Conservation (phyloP, 1,139 yeast species). For the Lodderomyces beijingensis region DNA sequence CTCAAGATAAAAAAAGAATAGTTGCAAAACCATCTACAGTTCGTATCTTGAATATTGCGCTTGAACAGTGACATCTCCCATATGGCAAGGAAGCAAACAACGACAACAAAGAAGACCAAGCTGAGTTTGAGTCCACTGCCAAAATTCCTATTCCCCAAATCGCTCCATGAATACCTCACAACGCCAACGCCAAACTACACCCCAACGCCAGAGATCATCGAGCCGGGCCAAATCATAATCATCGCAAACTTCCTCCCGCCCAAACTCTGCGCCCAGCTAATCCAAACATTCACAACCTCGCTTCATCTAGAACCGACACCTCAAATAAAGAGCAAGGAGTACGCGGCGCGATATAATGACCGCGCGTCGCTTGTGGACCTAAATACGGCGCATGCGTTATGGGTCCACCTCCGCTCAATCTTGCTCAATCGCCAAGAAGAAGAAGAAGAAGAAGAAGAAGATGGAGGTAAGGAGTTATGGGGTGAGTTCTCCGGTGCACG, state of each 20-base stretch:
- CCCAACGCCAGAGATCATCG: constrained; percentile 30
- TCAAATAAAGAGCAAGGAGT: constrained; percentile 43
- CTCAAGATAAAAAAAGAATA: too few relatives aligned
- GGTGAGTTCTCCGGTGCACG: constrained; percentile 31
- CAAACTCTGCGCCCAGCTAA: constrained; percentile 42
- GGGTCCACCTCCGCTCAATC: constrained; percentile 38
- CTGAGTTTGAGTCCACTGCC: too few relatives aligned
- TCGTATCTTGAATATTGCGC: too few relatives aligned
- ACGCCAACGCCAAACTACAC: constrained; percentile 26
- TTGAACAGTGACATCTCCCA: too few relatives aligned
- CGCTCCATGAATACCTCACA: constrained; percentile 19
- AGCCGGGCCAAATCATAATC: constrained; percentile 43
- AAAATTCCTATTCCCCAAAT: constrained; percentile 25
- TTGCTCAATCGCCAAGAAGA: constrained; percentile 27
- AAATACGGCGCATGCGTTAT: constrained; percentile 36
- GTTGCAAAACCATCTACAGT: too few relatives aligned
- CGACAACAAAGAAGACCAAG: too few relatives aligned
- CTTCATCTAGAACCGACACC: constrained; percentile 47
- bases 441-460: not conserved
- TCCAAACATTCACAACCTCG: constrained; percentile 29
- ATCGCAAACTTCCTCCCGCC: constrained; percentile 37
- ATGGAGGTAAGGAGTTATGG: not conserved
- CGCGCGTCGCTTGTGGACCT: constrained; percentile 41
- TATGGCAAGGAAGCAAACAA: too few relatives aligned
- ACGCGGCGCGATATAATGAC: constrained; percentile 60